These are phyloP conservation scores for Glonium stellatum DNA, from an alignment of 495 filamentous ascomycete genomes.

Conservation along the genomic window DNA sequence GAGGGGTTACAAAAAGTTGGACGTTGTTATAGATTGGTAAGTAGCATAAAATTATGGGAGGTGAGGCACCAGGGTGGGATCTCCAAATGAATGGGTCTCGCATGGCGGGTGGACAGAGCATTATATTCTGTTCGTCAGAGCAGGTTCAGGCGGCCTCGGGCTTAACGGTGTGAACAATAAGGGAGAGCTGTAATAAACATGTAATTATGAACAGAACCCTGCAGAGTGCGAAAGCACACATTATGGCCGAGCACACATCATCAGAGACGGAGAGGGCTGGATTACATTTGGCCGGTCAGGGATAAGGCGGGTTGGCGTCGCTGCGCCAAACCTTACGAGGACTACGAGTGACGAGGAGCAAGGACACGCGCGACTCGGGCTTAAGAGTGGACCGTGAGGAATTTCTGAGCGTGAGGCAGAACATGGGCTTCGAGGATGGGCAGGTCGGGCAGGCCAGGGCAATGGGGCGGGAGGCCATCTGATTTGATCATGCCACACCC, in stretches of 20 bases:
- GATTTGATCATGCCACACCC: slow-evolving; percentile 3
- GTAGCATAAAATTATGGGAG: slow-evolving; percentile 12
- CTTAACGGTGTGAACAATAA: slow-evolving; percentile 13
- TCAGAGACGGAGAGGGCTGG: background rate
- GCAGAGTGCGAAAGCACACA: background rate
- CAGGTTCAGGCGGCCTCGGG: slow-evolving; percentile 21
- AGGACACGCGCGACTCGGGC: background rate
- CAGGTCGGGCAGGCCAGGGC: no score
- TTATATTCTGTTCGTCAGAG: slow-evolving; percentile 29
- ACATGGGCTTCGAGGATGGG: no score
- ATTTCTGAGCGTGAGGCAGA: background rate
- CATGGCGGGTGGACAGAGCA: slow-evolving; percentile 20
- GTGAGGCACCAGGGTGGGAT: slow-evolving; percentile 7
- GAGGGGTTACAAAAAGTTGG: background rate
- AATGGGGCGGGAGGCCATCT: background rate
- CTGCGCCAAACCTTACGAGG: background rate
- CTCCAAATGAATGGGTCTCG: slow-evolving; percentile 16
- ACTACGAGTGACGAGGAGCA: background rate
- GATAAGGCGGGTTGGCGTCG: background rate
- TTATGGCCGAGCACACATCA: background rate
- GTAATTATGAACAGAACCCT: slow-evolving; percentile 16
- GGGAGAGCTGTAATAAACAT: slow-evolving; percentile 17
- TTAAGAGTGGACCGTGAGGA: background rate
- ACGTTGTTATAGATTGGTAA: background rate
- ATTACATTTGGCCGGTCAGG: slow-evolving; percentile 3